Evolutionary conservation across 2,329 filamentous ascomycete species (phyloP).

Genomic region (Lomentospora prolificans): DNA sequence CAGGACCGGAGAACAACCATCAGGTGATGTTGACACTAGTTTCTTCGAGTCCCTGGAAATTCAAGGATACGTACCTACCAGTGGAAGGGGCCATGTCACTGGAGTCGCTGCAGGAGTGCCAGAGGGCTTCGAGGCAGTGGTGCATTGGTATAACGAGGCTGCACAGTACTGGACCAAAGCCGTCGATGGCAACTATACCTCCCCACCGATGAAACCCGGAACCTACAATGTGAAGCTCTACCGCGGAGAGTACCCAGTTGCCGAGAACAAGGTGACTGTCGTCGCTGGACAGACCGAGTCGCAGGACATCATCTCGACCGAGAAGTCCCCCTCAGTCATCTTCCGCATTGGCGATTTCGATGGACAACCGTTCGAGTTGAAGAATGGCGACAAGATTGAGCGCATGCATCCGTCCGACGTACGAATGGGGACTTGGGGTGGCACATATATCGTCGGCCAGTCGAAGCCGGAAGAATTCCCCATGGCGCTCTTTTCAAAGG

Average conservation of each 20-base stretch:
- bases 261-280: conserved; percentile 37
- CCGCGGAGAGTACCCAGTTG: conserved; percentile 47
- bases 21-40: conserved; percentile 37
- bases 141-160: conserved; percentile 55
- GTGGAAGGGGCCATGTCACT: conserved; percentile 46
- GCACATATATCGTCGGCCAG: conserved; percentile 52
- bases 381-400: conserved; percentile 56
- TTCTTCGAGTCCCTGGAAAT: conserved; percentile 51
- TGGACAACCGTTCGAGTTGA: conserved; percentile 53
- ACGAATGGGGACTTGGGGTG: conserved; percentile 51
- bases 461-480: conserved; percentile 44
- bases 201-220: conserved; percentile 56
- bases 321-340: conserved; percentile 38
- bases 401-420: conserved; percentile 59
- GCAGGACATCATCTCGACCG: conserved; percentile 38
- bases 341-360: conserved; percentile 59
- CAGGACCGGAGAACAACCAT: conserved; percentile 39
- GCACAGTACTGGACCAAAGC: conserved; percentile 59
- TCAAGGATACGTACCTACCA: conserved; percentile 45
- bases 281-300: conserved; percentile 36
- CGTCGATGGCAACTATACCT: conserved; percentile 47
- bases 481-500: conserved; percentile 54
- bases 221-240: conserved; percentile 59
- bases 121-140: conserved; percentile 37
- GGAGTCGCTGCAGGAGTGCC: conserved; percentile 49